Conservation (phyloP, 306 rosid genomes). For the Corylus heterophylla region DNA sequence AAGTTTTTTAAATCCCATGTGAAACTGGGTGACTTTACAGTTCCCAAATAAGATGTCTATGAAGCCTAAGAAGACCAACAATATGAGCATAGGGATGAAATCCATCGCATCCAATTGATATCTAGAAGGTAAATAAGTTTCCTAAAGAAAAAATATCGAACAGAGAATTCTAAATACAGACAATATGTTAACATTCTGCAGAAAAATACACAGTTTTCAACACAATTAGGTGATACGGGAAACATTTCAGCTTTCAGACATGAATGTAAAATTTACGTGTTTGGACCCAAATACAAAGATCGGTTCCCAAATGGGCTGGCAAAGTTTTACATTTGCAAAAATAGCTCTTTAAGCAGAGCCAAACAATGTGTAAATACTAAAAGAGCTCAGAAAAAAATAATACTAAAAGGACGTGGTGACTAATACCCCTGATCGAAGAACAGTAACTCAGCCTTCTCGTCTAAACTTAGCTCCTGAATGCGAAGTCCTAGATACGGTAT, state of each 20-base stretch:
- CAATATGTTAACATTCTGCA: not conserved
- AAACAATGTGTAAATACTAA: conserved; percentile 19
- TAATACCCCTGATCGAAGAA: conserved; percentile 80
- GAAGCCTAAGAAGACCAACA: not conserved
- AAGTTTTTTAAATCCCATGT: not conserved
- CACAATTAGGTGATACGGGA: not conserved
- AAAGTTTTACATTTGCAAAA: conserved; percentile 4
- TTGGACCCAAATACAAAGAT: not conserved
- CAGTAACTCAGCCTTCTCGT: conserved; percentile 84
- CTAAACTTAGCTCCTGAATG: conserved; percentile 66
- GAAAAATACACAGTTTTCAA: not conserved
- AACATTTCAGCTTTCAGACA: conserved; percentile 7
- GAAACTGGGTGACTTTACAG: not conserved
- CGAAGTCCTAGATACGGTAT: conserved; percentile 80
- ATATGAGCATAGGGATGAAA: not conserved
- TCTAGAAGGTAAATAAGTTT: not conserved
- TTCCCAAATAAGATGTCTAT: not conserved
- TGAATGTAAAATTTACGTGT: not conserved
- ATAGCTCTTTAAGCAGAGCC: conserved; percentile 14
- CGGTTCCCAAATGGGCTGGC: not conserved
- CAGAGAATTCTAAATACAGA: not conserved
- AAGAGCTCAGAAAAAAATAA: not conserved
- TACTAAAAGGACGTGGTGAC: conserved; percentile 8
- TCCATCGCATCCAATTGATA: not conserved
- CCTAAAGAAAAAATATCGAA: not conserved